Conservation (phyloP, 1,139 yeast genomes). For the Saccharomyces hybrid region DNA sequence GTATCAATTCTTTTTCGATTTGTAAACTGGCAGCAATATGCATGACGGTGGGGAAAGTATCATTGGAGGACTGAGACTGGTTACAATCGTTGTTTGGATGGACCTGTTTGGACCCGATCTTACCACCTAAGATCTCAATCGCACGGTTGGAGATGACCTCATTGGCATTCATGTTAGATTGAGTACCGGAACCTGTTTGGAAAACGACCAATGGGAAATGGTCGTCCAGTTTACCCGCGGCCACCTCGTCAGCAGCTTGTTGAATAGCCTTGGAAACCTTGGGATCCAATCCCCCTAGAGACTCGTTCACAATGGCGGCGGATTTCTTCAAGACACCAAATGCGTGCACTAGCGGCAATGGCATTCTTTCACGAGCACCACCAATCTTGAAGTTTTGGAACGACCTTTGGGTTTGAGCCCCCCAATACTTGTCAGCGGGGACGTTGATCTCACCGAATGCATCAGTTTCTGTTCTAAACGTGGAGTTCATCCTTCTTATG, state of each 20-base stretch:
- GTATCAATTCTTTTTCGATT: slow-evolving; percentile 65
- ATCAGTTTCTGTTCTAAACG: slow-evolving; percentile 71
- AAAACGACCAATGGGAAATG: slow-evolving; percentile 97
- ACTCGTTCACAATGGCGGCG: slow-evolving; percentile 84
- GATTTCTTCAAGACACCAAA: slow-evolving; percentile 93
- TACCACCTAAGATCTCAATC: slow-evolving; percentile 89
- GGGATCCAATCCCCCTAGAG: slow-evolving; percentile 76
- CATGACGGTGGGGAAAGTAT: slow-evolving; percentile 99
- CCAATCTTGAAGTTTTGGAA: slow-evolving; percentile 93
- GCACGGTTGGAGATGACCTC: slow-evolving; percentile 98
- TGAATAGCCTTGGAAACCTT: slow-evolving; percentile 77
- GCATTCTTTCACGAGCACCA: slow-evolving; percentile 84
- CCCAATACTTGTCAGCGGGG: slow-evolving; percentile 82
- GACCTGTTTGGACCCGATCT: slow-evolving; percentile 80
- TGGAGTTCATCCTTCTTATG: slow-evolving; percentile 3
- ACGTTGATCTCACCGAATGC: slow-evolving; percentile 96
- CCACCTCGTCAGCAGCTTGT: slow-evolving; percentile 91
- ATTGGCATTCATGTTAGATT: slow-evolving; percentile 97
- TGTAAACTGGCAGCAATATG: slow-evolving; percentile 97
- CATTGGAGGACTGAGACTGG: slow-evolving; percentile 97
- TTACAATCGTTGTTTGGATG: slow-evolving; percentile 98
- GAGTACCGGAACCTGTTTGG: slow-evolving; percentile 99
- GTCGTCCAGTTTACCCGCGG: slow-evolving; percentile 82
- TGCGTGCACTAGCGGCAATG: slow-evolving; percentile 82
- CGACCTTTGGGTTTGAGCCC: slow-evolving; percentile 96